Evolutionary conservation across 1,284 basidiomycete species (phyloP).

Genomic region (Vanrija humicola): DNA sequence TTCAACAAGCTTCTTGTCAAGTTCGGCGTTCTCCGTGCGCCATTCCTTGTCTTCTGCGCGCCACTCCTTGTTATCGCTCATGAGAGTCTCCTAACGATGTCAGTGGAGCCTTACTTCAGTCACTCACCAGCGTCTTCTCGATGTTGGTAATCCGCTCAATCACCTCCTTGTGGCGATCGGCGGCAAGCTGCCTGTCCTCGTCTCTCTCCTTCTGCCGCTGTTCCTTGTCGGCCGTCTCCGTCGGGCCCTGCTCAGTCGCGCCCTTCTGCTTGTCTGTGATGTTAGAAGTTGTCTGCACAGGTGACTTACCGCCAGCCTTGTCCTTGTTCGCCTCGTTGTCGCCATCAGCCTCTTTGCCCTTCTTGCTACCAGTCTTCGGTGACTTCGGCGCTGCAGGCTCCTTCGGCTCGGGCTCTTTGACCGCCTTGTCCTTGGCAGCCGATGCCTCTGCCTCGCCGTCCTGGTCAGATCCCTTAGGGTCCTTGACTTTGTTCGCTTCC

Average conservation of each 20-base stretch:
- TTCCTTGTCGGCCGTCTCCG: conserved; percentile 35
- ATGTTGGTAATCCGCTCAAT: neutral
- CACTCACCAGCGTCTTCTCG: too few species aligned
- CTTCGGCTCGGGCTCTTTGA: neutral
- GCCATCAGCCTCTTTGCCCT: neutral
- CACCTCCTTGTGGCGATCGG: conserved; percentile 1
- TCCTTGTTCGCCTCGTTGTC: conserved; percentile 23
- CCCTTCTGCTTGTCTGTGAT: neutral
- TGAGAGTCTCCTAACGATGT: neutral
- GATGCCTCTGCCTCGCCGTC: too few species aligned
- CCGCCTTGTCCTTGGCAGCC: too few species aligned
- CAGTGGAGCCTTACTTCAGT: too few species aligned
- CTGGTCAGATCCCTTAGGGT: too few species aligned
- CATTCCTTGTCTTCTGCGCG: conserved; percentile 4
- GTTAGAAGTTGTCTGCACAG: neutral
- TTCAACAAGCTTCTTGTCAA: conserved; percentile 44
- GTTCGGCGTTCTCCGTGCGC: conserved; percentile 32
- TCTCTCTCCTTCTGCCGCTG: conserved; percentile 24
- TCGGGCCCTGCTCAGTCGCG: conserved; percentile 27
- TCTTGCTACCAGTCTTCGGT: neutral
- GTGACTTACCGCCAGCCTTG: conserved; percentile 1
- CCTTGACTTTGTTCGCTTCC: too few species aligned
- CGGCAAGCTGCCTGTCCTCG: conserved; percentile 17
- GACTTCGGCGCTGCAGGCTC: too few species aligned
- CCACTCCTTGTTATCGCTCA: neutral